Base-by-base conservation (phyloP, 2,329 filamentous ascomycete species). In the Hypomyces rosellus region DNA sequence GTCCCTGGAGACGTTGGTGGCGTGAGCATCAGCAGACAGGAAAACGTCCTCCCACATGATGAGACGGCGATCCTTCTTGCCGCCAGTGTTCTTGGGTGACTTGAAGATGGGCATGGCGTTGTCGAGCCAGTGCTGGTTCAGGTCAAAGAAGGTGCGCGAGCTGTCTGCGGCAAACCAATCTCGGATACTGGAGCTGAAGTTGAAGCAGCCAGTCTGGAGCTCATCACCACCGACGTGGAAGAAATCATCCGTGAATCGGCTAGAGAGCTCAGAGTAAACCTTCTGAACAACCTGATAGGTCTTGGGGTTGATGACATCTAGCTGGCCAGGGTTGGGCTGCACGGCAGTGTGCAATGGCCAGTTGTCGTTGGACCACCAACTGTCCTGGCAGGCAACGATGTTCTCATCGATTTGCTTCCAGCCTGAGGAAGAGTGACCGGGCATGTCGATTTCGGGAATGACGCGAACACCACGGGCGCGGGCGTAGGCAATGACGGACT, bases 341-440 rank as follows among this genome's bases (percentile, higher is more conserved):
- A 80, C 74, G 12, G 30, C 75, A 1, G 77, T 80, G 59, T 81
- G 77, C 6, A 68, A 57, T 1, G 70, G 52, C 72, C 72, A 82
- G 55, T 69, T 63, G 51, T 82, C 79, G 60, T 82, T 82, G 36
- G 75, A 79, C 79, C 78, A 82, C 78, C 78, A 82, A 18, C 74
- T 74, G 61, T 82, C 66, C 15, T 63, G 65, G 62, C 78, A 82
- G 2, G 78, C 71, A 14, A 82, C 68, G 40, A 82, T 76, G 33
- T 69, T 64, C 16, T 73, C 66, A 55, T 81, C 75, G 5, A 80
- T 66, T 52, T 76, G 74, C 50, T 72, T 66, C 77, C 77, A 81
- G 30, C 77, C 77, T 1, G 76, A 72, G 30, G 71, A 68, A 5
- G 77, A 73, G 60, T 81, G 78, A 42, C 76, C 74, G 3, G 78